Base-by-base conservation (phyloP, 2,329 filamentous ascomycete species). In the Stagonosporopsis chrysanthemi region DNA sequence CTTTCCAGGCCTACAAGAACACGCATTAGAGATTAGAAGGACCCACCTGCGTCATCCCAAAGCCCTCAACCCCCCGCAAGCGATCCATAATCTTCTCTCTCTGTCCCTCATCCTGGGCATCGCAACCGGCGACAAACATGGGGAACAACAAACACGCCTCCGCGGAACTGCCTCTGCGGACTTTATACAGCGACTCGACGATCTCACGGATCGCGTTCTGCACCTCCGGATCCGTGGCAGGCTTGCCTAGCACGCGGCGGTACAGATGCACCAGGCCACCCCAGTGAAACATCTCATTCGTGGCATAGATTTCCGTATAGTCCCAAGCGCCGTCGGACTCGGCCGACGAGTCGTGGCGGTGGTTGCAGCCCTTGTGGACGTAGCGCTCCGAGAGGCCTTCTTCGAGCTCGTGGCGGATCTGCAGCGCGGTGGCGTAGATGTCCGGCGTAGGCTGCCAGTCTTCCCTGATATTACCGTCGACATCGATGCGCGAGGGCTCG, bases 61-160 rank as follows among this genome's bases (percentile, higher is more conserved):
- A 88, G 5, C 83, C 85, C 76, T 94, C 90, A 1, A 91, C 84
- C 17, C 83, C 83, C 70, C 81, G 80, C 69, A 95, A 81, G 44
- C 90, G 81, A 63, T 86, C 83, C 67, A 90, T 78, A 35, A 94
- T 85, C 67, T 85, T 81, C 23, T 78, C 77, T 46, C 87, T 81
- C 64, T 89, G 84, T 2, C 75, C 76, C 31, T 79, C 68, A 45
- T 87, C 83, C 52, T 78, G 78, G 1, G 87, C 86, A 72, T 95
- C 90, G 63, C 90, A 93, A 0, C 91, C 91, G 1, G 91, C 91
- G 1, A 90, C 90, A 74, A 95, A 95, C 77, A 95, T 87, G 0
- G 91, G 91, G 63, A 95, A 93, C 36, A 95, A 74, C 17, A 91
- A 78, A 67, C 90, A 91, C 8, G 86, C 87, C 74, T 94, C 91